Evolutionary conservation across 148 eudicot genomes (phyloP), one percentile per base, ranked within the genome.

Genomic region (Suaeda aralocaspica): DNA sequence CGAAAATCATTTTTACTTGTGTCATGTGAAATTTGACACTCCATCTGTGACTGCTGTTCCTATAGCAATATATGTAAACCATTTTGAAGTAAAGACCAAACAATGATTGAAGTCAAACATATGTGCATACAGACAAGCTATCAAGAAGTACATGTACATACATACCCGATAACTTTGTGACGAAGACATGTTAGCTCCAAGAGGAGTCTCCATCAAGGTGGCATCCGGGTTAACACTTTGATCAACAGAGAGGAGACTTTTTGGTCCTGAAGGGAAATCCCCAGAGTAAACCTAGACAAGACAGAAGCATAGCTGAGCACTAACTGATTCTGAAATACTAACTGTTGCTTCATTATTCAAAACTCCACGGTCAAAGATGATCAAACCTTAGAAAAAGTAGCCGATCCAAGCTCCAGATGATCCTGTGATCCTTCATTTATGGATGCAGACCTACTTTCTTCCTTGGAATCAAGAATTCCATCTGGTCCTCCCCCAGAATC

Each of bases 351-450:
- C 7, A 51, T 33, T 52, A 16, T 39, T 58, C 57, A 25, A 44
- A 42, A 31, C 16, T 59, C 1, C 22, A 31, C 13, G 66, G 16
- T 45, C 15, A 21, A 29, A 48, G 30, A 10, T 18, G 44, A 60
- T 52, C 36, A 30, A 73, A 84, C 86, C 87, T 80, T 73, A 3
- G 66, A 65, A 24, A 57, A 21, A 53, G 57, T 74, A 77, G 45
- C 9, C 22, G 62, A 45, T 31, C 71, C 82, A 72, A 34, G 50
- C 10, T 44, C 74, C 59, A 69, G 75, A 66, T 24, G 30, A 45
- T 66, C 67, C 31, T 28, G 66, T 45, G 56, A 34, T 39, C n/a
- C 70, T 6, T 58, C 25, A 46, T 62, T 16, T 24, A 39, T 26
- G 28, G 63, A 58, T 58, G n/a, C 48, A 59, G 26, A 60, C n/a